phyloP scores from a whole-genome alignment of 768 basidiomycete species.

The Amanita jacksonii region DNA sequence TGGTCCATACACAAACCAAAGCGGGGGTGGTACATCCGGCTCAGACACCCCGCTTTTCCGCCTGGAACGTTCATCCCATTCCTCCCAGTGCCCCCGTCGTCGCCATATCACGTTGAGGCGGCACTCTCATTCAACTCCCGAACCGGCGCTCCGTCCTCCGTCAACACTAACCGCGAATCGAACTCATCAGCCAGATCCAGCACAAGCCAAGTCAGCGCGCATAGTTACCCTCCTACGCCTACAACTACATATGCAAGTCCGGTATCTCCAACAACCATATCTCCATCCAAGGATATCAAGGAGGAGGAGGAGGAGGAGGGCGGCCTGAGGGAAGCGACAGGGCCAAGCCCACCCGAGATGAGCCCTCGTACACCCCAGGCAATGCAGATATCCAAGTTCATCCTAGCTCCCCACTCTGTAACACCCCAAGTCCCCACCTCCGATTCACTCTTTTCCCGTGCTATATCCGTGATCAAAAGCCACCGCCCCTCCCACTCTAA shows the following conservation, averaged over 20 bases:
- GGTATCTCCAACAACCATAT: conserved; percentile 21
- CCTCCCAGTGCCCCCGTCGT: conserved; percentile 36
- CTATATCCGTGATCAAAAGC: conserved; percentile 37
- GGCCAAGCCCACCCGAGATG: conserved; percentile 10
- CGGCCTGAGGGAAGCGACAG: neutral
- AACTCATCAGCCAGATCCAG: conserved; percentile 1
- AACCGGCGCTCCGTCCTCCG: conserved; percentile 25
- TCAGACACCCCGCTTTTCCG: conserved; percentile 64
- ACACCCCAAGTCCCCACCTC: conserved; percentile 25
- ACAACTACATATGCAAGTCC: conserved; percentile 23
- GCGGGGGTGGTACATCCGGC: conserved; percentile 78
- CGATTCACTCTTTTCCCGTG: conserved; percentile 40
- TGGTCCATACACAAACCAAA: conserved; percentile 78
- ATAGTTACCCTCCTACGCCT: conserved; percentile 55
- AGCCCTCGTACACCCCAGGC: conserved; percentile 6
- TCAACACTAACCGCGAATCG: neutral
- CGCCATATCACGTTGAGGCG: conserved; percentile 40
- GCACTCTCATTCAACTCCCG: conserved; percentile 44
- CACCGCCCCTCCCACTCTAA: conserved; percentile 46
- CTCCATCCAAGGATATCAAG: too few species aligned
- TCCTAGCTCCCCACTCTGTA: conserved; percentile 38
- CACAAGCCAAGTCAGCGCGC: conserved; percentile 26
- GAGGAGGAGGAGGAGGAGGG: too few species aligned
- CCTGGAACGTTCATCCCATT: conserved; percentile 49
- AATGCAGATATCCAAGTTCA: conserved; percentile 31